A percentile compares a stretch with the other conserved stretches of the same genome.
Conservation (phyloP, 495 filamentous ascomycete species). For the Hyaloscypha bicolor region DNA sequence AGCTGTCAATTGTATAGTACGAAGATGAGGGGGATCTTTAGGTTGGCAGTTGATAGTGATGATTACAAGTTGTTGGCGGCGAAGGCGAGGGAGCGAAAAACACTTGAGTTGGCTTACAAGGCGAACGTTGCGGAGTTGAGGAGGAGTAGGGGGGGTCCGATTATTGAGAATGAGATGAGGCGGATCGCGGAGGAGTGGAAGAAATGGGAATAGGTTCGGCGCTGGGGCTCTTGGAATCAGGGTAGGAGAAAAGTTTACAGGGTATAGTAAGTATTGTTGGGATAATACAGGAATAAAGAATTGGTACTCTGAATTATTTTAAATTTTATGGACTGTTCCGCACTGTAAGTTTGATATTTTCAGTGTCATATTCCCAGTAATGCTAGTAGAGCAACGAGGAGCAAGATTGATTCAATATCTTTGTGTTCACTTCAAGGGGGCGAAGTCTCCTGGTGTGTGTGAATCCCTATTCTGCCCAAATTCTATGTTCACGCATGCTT, state of each 20-base stretch:
- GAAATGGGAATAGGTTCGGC: constrained; percentile 15
- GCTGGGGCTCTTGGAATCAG: not conserved
- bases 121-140: constrained; percentile 24
- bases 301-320: not conserved
- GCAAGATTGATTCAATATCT: too few species aligned
- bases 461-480: too few species aligned
- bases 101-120: constrained; percentile 26
- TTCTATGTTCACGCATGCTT: too few species aligned
- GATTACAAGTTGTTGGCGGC: constrained; percentile 49
- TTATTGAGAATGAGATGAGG: not conserved
- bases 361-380: too few species aligned
- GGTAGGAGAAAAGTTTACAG: not conserved
- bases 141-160: not conserved
- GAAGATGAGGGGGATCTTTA: constrained; percentile 60
- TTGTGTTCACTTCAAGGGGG: too few species aligned
- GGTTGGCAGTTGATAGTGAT: constrained; percentile 52
- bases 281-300: not conserved
- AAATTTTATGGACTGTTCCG: too few species aligned
- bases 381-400: too few species aligned
- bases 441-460: too few species aligned
- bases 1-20: constrained; percentile 64
- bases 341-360: too few species aligned
- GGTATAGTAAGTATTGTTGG: not conserved
- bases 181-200: constrained; percentile 20
- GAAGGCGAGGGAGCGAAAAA: constrained; percentile 33